Evolutionary conservation across 192 early-diverging fungal species (phyloP).

Genomic region (Backusella macrospora): DNA sequence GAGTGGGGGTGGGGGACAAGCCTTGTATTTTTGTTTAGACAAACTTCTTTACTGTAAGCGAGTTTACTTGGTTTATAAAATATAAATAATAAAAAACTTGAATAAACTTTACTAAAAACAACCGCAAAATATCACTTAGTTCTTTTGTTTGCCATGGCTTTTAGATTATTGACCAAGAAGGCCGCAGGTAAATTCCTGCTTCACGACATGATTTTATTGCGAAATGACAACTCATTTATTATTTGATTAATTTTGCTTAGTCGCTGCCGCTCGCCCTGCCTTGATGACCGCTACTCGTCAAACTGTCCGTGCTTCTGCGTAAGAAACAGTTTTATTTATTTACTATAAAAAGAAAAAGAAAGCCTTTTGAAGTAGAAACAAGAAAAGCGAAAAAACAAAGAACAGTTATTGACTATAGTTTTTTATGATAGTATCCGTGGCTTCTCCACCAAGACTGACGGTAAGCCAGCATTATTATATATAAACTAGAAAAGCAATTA

Average conservation of each 20-base stretch:
- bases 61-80: not conserved
- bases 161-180: conserved; percentile 37
- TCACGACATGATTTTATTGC: not conserved
- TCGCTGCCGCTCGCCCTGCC: conserved; percentile 27
- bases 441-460: conserved; percentile 28
- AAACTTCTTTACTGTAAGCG: conserved; percentile 7
- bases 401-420: not conserved
- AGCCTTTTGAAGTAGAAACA: not conserved
- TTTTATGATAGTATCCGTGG: conserved; percentile 26
- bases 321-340: conserved; percentile 6
- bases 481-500: not conserved
- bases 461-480: not conserved
- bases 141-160: conserved; percentile 27
- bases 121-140: not conserved
- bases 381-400: not conserved
- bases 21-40: not conserved
- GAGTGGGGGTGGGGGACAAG: not conserved
- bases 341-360: not conserved
- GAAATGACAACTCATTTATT: not conserved
- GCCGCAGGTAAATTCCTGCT: conserved; percentile 27
- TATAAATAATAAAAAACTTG: too few relatives aligned
- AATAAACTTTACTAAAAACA: too few relatives aligned
- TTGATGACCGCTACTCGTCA: conserved; percentile 29
- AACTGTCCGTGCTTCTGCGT: conserved; percentile 28
- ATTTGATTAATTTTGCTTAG: not conserved